These are phyloP conservation scores for Rhodotorula sp. DNA, from an alignment of 1,284 basidiomycete genomes.

Conservation along the genomic window DNA sequence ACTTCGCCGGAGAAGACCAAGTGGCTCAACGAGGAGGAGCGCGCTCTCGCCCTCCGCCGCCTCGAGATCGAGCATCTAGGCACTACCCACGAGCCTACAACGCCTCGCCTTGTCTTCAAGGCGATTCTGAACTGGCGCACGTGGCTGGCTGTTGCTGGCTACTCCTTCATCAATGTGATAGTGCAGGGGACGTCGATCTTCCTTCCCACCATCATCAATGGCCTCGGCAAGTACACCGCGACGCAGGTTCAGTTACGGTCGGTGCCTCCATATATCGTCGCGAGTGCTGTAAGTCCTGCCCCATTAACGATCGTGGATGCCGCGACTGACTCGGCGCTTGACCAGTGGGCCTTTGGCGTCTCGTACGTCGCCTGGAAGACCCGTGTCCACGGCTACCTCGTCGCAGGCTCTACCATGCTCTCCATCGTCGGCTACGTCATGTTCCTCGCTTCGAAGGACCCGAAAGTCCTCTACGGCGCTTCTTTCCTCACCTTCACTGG, in stretches of 20 bases:
- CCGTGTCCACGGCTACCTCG: conserved; percentile 22
- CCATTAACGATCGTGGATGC: too few species aligned
- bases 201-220: conserved; percentile 43
- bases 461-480: conserved; percentile 36
- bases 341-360: conserved; percentile 22
- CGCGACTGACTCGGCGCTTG: too few species aligned
- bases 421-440: conserved; percentile 36
- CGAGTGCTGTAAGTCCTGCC: conserved; percentile 7
- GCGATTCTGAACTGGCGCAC: conserved; percentile 31
- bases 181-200: conserved; percentile 39
- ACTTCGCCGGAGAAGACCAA: conserved; percentile 46
- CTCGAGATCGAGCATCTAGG: conserved; percentile 36
- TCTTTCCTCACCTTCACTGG: conserved; percentile 41
- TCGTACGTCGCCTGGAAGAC: conserved; percentile 23
- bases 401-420: conserved; percentile 27
- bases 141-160: conserved; percentile 35
- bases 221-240: conserved; percentile 23
- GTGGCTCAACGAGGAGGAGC: conserved; percentile 48
- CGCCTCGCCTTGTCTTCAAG: conserved; percentile 32
- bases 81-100: conserved; percentile 40
- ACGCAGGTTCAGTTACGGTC: conserved; percentile 24
- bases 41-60: conserved; percentile 39
- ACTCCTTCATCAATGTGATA: conserved; percentile 45
- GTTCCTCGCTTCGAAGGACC: conserved; percentile 30
- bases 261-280: conserved; percentile 35